Conservation (phyloP, 805 yeast species). For the Metschnikowia lachancei region DNA sequence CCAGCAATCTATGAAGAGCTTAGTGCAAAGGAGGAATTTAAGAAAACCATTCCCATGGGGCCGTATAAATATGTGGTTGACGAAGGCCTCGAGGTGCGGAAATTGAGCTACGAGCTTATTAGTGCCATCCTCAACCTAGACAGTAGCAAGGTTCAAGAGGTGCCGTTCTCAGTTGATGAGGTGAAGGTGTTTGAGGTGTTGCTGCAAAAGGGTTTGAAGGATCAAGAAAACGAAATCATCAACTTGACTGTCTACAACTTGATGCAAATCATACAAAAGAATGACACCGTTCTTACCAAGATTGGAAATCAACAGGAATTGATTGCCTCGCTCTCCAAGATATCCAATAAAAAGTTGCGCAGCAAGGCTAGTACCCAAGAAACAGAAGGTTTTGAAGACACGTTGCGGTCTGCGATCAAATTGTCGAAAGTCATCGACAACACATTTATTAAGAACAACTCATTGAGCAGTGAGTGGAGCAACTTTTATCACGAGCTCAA, state of each 20-base stretch:
- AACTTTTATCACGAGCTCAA: conserved; percentile 18
- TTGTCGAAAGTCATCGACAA: conserved; percentile 27
- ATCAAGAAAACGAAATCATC: conserved; percentile 58
- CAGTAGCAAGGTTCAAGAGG: conserved; percentile 16
- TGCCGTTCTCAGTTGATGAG: conserved; percentile 25
- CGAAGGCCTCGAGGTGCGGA: conserved; percentile 70
- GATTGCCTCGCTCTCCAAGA: conserved; percentile 34
- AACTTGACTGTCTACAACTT: conserved; percentile 48
- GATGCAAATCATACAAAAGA: conserved; percentile 29
- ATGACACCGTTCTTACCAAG: conserved; percentile 27
- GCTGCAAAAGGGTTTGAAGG: conserved; percentile 51
- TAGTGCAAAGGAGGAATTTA: conserved; percentile 51
- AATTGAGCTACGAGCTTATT: conserved; percentile 66
- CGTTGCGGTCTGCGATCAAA: conserved; percentile 32
- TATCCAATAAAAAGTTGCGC: conserved; percentile 48
- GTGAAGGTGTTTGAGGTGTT: conserved; percentile 41
- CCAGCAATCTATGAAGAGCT: conserved; percentile 56
- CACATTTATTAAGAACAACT: conserved; percentile 8
- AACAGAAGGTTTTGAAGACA: conserved; percentile 53
- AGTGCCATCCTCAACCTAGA: conserved; percentile 48
- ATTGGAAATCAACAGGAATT: conserved; percentile 29
- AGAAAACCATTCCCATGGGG: conserved; percentile 74
- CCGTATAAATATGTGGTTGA: conserved; percentile 83
- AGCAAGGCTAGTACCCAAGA: conserved; percentile 69
- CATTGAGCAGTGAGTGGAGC: conserved; percentile 18